Conservation (phyloP, 2,329 filamentous ascomycete species). For the Colletotrichum sidae region DNA sequence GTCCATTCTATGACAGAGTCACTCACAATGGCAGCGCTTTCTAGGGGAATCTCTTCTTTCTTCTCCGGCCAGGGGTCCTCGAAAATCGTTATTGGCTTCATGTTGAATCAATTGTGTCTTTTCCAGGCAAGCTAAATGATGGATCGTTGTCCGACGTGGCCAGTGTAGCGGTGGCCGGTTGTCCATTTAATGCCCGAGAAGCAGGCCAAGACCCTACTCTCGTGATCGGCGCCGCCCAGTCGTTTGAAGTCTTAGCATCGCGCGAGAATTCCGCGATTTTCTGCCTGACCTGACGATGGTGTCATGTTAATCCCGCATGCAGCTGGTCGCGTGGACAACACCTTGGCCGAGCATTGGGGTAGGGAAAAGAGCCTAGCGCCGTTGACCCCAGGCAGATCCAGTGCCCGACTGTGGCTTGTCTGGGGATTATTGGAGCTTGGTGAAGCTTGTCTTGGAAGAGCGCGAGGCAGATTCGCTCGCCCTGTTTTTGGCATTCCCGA, state of each 20-base stretch:
- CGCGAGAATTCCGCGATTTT: constrained; percentile 11
- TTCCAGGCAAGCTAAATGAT: no score
- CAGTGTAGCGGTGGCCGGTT: no score
- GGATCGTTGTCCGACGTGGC: no score
- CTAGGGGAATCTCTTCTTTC: constrained; percentile 2
- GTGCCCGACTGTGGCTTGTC: not conserved
- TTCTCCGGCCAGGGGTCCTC: constrained; percentile 22
- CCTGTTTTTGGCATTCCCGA: not conserved
- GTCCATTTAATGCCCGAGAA: no score
- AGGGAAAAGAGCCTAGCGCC: constrained; percentile 19
- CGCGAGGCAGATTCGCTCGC: constrained; percentile 26
- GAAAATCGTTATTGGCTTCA: constrained; percentile 6
- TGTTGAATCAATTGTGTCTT: not conserved
- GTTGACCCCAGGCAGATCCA: not conserved
- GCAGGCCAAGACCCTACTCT: no score
- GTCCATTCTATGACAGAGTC: no score
- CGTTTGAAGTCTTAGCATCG: constrained; percentile 2
- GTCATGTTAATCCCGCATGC: constrained; percentile 13
- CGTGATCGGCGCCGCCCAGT: not conserved
- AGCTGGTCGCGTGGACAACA: constrained; percentile 5
- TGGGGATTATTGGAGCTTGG: not conserved
- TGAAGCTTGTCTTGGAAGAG: not conserved
- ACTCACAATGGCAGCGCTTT: constrained; percentile 17
- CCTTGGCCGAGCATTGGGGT: not conserved
- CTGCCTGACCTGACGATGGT: not conserved